These are phyloP conservation scores for Acorus calamus DNA, from an alignment of 106 monocot genomes.

Conservation along the genomic window DNA sequence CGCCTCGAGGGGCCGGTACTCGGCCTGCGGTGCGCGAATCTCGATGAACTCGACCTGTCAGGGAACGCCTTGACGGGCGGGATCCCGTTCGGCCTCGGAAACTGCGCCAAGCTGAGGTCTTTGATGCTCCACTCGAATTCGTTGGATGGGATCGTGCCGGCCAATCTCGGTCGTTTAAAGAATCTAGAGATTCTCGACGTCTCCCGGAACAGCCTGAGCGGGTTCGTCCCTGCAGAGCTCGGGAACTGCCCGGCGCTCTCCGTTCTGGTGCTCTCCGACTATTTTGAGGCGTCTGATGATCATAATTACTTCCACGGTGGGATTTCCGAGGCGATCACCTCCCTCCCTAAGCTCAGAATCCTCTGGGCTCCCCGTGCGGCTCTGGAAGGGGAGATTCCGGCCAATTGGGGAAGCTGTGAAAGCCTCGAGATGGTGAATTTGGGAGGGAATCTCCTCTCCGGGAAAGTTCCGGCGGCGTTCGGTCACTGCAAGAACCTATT, in stretches of 20 bases:
- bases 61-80: slow-evolving; percentile 38
- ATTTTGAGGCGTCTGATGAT: slow-evolving; percentile 13
- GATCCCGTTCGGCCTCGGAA: slow-evolving; percentile 40
- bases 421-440: slow-evolving; percentile 76
- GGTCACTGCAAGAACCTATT: slow-evolving; percentile 57
- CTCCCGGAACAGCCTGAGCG: too few relatives aligned
- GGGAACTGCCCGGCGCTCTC: too few relatives aligned
- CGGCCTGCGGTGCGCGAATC: slow-evolving; percentile 25
- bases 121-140: slow-evolving; percentile 11
- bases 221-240: too few relatives aligned
- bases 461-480: slow-evolving; percentile 33
- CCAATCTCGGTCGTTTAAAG: too few relatives aligned
- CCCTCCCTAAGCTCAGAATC: slow-evolving; percentile 52
- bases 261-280: too few relatives aligned
- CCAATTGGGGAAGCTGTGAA: slow-evolving; percentile 60
- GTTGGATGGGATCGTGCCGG: too few relatives aligned
- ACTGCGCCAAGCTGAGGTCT: slow-evolving; percentile 29
- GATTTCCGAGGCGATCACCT: slow-evolving; percentile 45
- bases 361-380: slow-evolving; percentile 74
- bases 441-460: slow-evolving; percentile 52
- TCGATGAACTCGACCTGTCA: slow-evolving; percentile 43
- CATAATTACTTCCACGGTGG: slow-evolving; percentile 71
- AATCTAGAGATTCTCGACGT: too few relatives aligned
- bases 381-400: slow-evolving; percentile 61
- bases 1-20: slow-evolving; percentile 35